Conservation (phyloP, 148 eudicot genomes). For the Spergularia marina region DNA sequence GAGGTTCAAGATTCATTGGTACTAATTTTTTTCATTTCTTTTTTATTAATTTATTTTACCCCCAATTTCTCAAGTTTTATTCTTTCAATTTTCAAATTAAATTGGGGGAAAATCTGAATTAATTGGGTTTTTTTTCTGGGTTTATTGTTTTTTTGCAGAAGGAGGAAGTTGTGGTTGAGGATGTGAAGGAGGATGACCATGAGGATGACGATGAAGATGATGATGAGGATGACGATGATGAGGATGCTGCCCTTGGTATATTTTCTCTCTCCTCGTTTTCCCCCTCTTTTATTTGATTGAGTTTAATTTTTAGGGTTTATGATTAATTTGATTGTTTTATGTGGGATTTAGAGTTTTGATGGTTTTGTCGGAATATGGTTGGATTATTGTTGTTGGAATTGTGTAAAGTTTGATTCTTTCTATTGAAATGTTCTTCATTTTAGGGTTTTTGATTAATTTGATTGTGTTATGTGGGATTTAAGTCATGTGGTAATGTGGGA, state of each 20-base stretch:
- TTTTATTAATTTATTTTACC: too few species aligned
- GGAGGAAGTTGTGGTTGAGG: constrained; percentile 39
- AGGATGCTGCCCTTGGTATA: constrained; percentile 46
- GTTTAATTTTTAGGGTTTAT: neutral
- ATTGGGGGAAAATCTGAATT: neutral
- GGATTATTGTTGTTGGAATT: too few species aligned
- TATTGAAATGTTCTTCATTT: neutral
- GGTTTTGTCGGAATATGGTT: neutral
- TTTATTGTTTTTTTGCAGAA: constrained; percentile 15
- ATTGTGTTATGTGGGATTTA: neutral
- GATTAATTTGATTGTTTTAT: neutral
- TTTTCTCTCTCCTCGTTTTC: neutral
- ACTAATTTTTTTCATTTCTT: neutral
- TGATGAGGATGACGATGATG: constrained; percentile 61
- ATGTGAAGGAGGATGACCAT: constrained; percentile 39
- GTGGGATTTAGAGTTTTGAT: neutral
- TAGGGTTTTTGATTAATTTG: neutral
- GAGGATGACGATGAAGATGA: constrained; percentile 43
- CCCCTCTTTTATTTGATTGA: neutral
- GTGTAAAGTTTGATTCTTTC: too few species aligned
- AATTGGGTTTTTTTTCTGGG: neutral
- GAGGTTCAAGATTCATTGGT: constrained; percentile 24
- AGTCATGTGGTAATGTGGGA: neutral
- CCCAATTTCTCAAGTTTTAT: too few species aligned
- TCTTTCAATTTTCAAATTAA: neutral